phyloP scores from a whole-genome alignment of 2,329 filamentous ascomycete species.

The Fusarium floridanum region DNA sequence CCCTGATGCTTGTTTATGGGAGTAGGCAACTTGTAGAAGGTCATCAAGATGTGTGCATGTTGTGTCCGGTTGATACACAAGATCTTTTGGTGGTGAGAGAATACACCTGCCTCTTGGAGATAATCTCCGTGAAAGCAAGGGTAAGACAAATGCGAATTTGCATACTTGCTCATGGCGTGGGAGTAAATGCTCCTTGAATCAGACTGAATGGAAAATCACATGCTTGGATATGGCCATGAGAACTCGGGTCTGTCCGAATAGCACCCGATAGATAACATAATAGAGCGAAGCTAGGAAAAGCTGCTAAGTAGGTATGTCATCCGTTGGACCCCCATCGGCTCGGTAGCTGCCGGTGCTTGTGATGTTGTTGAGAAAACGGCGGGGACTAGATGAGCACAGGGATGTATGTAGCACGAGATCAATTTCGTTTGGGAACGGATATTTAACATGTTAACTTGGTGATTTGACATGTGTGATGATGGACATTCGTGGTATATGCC shows the following conservation, averaged over 20 bases:
- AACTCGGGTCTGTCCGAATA: background rate
- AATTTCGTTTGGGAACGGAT: too few species aligned
- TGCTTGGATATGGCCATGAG: background rate
- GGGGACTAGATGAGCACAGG: background rate
- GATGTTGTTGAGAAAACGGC: too few species aligned
- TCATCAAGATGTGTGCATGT: background rate
- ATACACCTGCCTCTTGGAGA: background rate
- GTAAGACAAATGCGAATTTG: background rate
- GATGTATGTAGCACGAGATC: background rate
- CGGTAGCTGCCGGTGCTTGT: too few species aligned
- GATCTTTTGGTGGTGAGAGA: background rate
- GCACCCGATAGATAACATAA: background rate
- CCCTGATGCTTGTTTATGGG: slow-evolving; percentile 5
- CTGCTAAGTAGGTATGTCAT: background rate
- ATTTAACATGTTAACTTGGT: too few species aligned
- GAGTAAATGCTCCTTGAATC: background rate
- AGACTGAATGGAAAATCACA: background rate
- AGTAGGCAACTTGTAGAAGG: background rate
- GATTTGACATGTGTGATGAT: background rate
- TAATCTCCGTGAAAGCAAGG: background rate
- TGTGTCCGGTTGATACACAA: background rate
- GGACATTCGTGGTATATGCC: background rate
- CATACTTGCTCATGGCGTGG: background rate
- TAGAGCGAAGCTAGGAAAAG: background rate
- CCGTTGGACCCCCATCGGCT: background rate